Conservation (phyloP, 1,284 basidiomycete genomes). For the Naganishia cerealis region DNA sequence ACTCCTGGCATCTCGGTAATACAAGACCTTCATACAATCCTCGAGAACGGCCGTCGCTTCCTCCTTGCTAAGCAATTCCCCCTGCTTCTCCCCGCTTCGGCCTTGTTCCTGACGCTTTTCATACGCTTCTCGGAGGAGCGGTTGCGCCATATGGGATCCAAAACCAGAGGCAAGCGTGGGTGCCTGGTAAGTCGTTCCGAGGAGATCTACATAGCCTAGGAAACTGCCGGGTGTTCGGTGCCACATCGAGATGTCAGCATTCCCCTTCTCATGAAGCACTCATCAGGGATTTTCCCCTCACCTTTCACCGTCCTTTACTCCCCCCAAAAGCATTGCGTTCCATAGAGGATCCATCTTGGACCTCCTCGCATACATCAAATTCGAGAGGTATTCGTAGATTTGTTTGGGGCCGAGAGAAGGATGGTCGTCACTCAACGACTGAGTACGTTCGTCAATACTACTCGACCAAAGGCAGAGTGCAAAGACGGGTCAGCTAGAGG, state of each 20-base stretch:
- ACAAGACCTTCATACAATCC: slow-evolving; percentile 89
- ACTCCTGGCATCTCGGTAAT: slow-evolving; percentile 94
- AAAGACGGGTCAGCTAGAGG: background rate
- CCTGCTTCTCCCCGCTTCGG: slow-evolving; percentile 49
- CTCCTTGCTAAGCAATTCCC: slow-evolving; percentile 72
- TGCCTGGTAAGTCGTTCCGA: slow-evolving; percentile 91
- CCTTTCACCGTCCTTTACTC: slow-evolving; percentile 77
- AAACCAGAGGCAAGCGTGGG: slow-evolving; percentile 96
- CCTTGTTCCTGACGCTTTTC: slow-evolving; percentile 68
- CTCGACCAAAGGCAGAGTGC: slow-evolving; percentile 1
- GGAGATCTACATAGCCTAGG: slow-evolving; percentile 91
- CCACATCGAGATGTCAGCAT: background rate
- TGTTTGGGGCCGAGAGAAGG: slow-evolving; percentile 75
- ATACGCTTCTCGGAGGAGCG: slow-evolving; percentile 77
- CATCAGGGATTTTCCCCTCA: slow-evolving; percentile 40
- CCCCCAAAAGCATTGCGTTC: slow-evolving; percentile 94
- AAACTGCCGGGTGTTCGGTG: slow-evolving; percentile 61
- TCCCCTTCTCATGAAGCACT: background rate
- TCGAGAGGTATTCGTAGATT: slow-evolving; percentile 88
- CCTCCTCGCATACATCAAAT: slow-evolving; percentile 86
- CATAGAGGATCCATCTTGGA: slow-evolving; percentile 90
- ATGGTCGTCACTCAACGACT: slow-evolving; percentile 74
- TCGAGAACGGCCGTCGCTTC: slow-evolving; percentile 78
- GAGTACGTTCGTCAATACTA: slow-evolving; percentile 65
- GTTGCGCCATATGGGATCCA: slow-evolving; percentile 91